Percentiles rank a stretch among this genome's conserved stretches.
Conservation (phyloP, 768 basidiomycete species). For the Asterophora lycoperdoides region DNA sequence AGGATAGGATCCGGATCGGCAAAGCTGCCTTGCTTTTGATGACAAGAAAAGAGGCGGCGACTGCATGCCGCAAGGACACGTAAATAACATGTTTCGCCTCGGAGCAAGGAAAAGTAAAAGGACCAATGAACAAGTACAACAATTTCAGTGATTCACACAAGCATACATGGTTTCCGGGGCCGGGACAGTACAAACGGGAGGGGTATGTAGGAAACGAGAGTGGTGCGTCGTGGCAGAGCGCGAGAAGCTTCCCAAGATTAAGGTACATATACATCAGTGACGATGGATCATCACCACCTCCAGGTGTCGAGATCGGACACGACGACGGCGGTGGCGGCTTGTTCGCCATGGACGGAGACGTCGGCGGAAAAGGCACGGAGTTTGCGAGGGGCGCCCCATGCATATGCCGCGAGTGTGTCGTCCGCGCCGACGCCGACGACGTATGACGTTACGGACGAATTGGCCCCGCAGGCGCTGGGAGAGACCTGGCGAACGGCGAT, state of each 20-base stretch:
- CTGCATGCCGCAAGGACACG: too few relatives aligned
- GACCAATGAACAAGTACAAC: neutral
- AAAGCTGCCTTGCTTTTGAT: too few relatives aligned
- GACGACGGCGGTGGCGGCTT: slow-evolving; percentile 12
- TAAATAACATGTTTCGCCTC: too few relatives aligned
- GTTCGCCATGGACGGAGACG: slow-evolving; percentile 9
- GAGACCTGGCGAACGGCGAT: slow-evolving; percentile 4
- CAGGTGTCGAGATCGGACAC: slow-evolving; percentile 16
- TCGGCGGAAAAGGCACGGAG: slow-evolving; percentile 15
- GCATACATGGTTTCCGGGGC: neutral
- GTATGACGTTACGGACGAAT: slow-evolving; percentile 10
- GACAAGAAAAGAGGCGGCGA: too few relatives aligned
- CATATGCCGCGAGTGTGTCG: slow-evolving; percentile 6
- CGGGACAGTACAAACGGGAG: neutral
- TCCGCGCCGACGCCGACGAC: slow-evolving; percentile 12
- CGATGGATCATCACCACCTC: slow-evolving; percentile 8
- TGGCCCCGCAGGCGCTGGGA: slow-evolving; percentile 5
- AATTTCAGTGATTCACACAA: neutral
- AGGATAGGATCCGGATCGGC: slow-evolving; percentile 25
- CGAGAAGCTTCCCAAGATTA: too few relatives aligned
- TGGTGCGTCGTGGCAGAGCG: too few relatives aligned
- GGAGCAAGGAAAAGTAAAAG: too few relatives aligned
- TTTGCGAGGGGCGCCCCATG: slow-evolving; percentile 10
- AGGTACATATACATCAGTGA: too few relatives aligned
- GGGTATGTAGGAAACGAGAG: neutral